Conservation (phyloP, 768 basidiomycete genomes). For the Hericium erinaceus region DNA sequence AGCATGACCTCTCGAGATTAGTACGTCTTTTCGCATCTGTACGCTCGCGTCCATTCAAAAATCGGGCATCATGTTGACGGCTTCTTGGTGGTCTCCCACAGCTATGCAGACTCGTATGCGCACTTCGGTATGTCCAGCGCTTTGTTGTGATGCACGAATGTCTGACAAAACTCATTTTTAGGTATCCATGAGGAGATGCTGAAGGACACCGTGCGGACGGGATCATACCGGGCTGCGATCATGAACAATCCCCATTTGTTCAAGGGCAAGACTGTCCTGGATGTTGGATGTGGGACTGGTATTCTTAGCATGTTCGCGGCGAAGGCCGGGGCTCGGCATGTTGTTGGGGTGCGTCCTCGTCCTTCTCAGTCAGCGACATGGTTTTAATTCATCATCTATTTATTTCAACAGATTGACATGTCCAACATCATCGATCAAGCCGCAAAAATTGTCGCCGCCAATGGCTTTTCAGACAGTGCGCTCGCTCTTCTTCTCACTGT, state of each 20-base stretch:
- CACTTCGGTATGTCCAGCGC: conserved; percentile 63
- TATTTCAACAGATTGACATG: conserved; percentile 80
- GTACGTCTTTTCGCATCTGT: conserved; percentile 34
- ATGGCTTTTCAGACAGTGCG: conserved; percentile 93
- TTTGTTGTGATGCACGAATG: not conserved
- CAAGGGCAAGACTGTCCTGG: conserved; percentile 93
- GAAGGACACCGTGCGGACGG: conserved; percentile 92
- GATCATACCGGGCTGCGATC: conserved; percentile 92
- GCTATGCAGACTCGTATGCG: conserved; percentile 94
- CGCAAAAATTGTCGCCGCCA: conserved; percentile 90
- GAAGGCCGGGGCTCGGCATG: conserved; percentile 88
- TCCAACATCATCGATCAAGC: conserved; percentile 99
- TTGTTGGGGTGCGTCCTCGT: conserved; percentile 67
- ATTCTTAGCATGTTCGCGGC: conserved; percentile 98
- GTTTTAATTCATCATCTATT: not conserved
- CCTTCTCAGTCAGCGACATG: not conserved
- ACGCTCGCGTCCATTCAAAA: not conserved
- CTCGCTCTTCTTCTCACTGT: not conserved
- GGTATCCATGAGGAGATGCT: conserved; percentile 99
- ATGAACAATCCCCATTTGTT: conserved; percentile 91
- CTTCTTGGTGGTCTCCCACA: conserved; percentile 21
- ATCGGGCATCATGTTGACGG: not conserved
- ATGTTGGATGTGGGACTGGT: conserved; percentile 98
- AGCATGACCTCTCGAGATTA: conserved; percentile 83
- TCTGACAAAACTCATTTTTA: conserved; percentile 21